Evolutionary conservation across 2,329 filamentous ascomycete species (phyloP), one percentile per base, ranked within the genome.

Genomic region (Talaromyces sp.): DNA sequence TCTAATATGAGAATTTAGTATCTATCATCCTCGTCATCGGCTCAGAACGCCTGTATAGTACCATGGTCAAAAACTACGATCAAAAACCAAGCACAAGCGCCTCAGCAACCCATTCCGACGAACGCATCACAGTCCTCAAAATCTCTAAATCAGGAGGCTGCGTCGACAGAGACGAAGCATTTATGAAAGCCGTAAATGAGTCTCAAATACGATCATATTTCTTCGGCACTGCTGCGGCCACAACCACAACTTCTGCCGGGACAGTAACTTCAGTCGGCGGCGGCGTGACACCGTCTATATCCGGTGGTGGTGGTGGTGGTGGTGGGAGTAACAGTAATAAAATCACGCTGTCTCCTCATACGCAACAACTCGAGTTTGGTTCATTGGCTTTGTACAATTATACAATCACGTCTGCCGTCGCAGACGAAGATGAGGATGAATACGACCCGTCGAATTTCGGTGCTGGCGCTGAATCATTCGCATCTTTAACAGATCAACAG

Each of bases 121-220:
- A 96, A 62, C 72, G 81, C 1, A 84, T 97, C 58, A 84, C 82
- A 4, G 83, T 97, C 2, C 79, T 97, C 51, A 85, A 86, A 58
- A 80, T 99, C 11, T 85, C 91, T 61, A 91, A 91, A 69, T 95
- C 91, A 0, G 89, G 90, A 36, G 94, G 94, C 22, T 91, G 89
- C 37, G 89, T 89, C 1, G 84, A 89, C 66, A 83, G 90, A 50
- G 88, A 91, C 62, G 83, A 87, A 37, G 70, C 76, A 0, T 95
- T 90, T 71, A 84, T 92, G 80, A 88, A 89, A 66, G 81, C 85
- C 15, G 76, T 84, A 5, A 83, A 89, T 45, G 89, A 95, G 67
- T 84, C 88, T 0, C 83, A 89, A 53, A 91, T 97, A 54, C 88
- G 89, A 64, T 88, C 92, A 65, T 99, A 99, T 74, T 99, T 99